phyloP scores from a whole-genome alignment of 169 alveolate species.

The Cryptosporidium baileyi region DNA sequence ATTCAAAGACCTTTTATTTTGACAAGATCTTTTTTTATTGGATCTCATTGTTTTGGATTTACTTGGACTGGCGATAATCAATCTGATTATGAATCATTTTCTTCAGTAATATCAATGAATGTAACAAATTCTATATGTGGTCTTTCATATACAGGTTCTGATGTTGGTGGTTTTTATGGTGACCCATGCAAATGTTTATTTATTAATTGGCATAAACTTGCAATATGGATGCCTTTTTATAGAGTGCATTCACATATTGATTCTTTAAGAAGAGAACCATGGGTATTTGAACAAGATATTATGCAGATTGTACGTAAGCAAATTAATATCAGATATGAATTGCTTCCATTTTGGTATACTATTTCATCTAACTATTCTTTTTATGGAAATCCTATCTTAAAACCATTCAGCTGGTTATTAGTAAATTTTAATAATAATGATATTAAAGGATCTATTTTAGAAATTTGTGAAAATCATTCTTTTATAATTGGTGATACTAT shows the following conservation, averaged over 20 bases:
- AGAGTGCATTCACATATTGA: constrained; percentile 65
- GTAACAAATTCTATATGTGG: constrained; percentile 84
- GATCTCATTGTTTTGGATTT: constrained; percentile 86
- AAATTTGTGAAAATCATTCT: constrained; percentile 21
- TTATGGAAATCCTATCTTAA: constrained; percentile 57
- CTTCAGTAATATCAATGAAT: constrained; percentile 83
- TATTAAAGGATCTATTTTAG: neutral
- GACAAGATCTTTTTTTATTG: constrained; percentile 83
- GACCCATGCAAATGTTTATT: constrained; percentile 84
- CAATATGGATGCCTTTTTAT: constrained; percentile 76
- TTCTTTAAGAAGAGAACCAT: constrained; percentile 68
- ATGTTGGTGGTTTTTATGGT: constrained; percentile 91
- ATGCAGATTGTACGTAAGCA: constrained; percentile 30
- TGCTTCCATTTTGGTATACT: constrained; percentile 70
- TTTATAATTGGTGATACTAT: constrained; percentile 11
- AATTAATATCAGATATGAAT: constrained; percentile 27
- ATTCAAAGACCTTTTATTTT: constrained; percentile 83
- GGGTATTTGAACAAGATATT: constrained; percentile 42
- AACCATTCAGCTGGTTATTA: constrained; percentile 26
- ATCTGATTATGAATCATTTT: constrained; percentile 82
- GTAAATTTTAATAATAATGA: neutral
- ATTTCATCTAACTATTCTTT: constrained; percentile 33
- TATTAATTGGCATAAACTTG: constrained; percentile 88
- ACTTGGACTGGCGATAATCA: constrained; percentile 92
- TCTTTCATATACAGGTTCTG: constrained; percentile 86